These are phyloP conservation scores for Cladophialophora carrionii DNA, from an alignment of 2,329 filamentous ascomycete genomes.

Conservation along the genomic window DNA sequence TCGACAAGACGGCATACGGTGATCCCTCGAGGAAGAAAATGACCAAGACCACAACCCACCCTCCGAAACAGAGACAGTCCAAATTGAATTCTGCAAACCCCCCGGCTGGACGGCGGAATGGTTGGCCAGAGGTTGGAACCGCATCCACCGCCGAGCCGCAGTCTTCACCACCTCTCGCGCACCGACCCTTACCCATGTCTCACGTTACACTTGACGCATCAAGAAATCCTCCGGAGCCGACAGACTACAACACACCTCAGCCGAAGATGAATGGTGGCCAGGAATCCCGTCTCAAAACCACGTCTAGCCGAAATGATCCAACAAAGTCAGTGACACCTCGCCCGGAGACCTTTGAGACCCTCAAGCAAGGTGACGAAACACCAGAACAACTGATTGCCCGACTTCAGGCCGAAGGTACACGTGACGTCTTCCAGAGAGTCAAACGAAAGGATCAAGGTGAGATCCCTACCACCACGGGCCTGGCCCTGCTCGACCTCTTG, in stretches of 20 bases:
- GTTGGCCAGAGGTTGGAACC: not conserved
- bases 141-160: not conserved
- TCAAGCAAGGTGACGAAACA: conserved; percentile 25
- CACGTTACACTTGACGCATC: not conserved
- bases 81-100: not conserved
- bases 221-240: not conserved
- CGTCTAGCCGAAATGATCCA: not conserved
- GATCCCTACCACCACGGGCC: conserved; percentile 10
- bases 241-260: not conserved
- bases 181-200: not conserved
- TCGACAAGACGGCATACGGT: conserved; percentile 21
- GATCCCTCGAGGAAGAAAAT: conserved; percentile 8
- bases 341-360: conserved; percentile 25
- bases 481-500: conserved; percentile 18
- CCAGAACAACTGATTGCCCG: conserved; percentile 25
- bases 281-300: not conserved
- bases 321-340: not conserved
- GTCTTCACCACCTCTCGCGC: not conserved
- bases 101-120: not conserved
- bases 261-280: not conserved
- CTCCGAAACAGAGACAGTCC: not conserved
- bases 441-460: conserved; percentile 20
- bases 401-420: conserved; percentile 17
- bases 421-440: conserved; percentile 18
- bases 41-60: not conserved